Percentiles rank a stretch among this genome's conserved stretches.
Conservation (phyloP, 2,329 filamentous ascomycete species). For the Curvularia eragrostidis region DNA sequence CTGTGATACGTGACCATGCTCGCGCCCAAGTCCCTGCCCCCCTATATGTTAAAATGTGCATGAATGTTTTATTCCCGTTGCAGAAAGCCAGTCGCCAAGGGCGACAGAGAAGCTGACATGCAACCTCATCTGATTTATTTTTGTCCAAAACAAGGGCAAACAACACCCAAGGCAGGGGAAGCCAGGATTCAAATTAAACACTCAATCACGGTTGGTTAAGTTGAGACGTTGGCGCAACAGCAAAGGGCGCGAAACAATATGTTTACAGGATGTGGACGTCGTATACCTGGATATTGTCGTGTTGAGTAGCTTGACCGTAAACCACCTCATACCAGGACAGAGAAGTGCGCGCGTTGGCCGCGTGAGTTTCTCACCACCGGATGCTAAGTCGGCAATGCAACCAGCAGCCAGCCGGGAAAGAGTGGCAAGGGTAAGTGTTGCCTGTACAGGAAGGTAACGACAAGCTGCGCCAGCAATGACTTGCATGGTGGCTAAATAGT, state of each 20-base stretch:
- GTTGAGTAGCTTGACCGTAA: constrained; percentile 17
- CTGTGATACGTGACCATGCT: background rate
- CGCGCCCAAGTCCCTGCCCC: background rate
- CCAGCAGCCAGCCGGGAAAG: background rate
- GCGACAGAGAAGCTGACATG: constrained; percentile 11
- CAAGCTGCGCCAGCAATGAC: constrained; percentile 9
- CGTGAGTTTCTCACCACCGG: background rate
- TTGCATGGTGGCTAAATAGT: constrained; percentile 18
- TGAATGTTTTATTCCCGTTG: constrained; percentile 3
- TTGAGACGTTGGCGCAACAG: constrained; percentile 32
- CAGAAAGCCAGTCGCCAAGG: constrained; percentile 1
- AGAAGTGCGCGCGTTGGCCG: background rate
- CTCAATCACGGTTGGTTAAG: constrained; percentile 15
- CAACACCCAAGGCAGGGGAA: background rate
- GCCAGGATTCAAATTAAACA: constrained; percentile 14
- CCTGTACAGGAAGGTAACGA: constrained; percentile 4
- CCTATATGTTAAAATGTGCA: constrained; percentile 8
- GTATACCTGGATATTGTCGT: constrained; percentile 21
- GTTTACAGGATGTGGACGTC: constrained; percentile 18
- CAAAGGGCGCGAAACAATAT: constrained; percentile 1
- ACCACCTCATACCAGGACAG: constrained; percentile 6
- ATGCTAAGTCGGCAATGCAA: background rate
- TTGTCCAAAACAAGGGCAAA: constrained; percentile 25
- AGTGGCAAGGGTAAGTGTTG: background rate
- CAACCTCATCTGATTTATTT: constrained; percentile 19